Percentiles rank a stretch among this genome's conserved stretches.
phyloP scores from a whole-genome alignment of 2,329 filamentous ascomycete species.

The Ophiocordyceps camponoti-floridani region DNA sequence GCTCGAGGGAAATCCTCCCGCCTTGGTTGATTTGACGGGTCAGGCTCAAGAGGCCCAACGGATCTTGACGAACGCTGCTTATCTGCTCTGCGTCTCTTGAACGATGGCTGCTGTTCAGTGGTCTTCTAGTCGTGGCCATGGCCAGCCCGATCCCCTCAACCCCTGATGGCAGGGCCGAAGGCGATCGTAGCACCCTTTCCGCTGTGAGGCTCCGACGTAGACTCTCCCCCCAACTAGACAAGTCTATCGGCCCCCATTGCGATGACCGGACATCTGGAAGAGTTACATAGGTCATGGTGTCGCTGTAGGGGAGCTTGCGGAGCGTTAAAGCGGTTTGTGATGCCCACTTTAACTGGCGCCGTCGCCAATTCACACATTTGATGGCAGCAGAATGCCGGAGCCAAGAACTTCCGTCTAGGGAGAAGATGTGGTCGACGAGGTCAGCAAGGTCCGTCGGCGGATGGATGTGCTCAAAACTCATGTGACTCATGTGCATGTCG shows the following conservation, averaged over 20 bases:
- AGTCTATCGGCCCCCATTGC: slow-evolving; percentile 14
- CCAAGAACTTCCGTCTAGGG: slow-evolving; percentile 60
- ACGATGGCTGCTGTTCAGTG: not conserved
- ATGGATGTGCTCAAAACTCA: slow-evolving; percentile 79
- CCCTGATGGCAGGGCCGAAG: not conserved
- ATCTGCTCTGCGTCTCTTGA: not conserved
- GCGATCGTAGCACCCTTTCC: slow-evolving; percentile 10
- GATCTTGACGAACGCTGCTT: slow-evolving; percentile 40
- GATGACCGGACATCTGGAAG: slow-evolving; percentile 3
- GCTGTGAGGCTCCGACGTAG: slow-evolving; percentile 16
- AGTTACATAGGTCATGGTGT: not conserved
- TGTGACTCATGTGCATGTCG: slow-evolving; percentile 82
- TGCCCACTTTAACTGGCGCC: slow-evolving; percentile 8
- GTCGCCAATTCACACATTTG: slow-evolving; percentile 61
- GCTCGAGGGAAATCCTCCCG: slow-evolving; percentile 51
- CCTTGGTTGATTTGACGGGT: slow-evolving; percentile 45
- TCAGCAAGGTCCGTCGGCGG: slow-evolving; percentile 57
- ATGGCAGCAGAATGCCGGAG: slow-evolving; percentile 67
- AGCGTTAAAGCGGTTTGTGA: slow-evolving; percentile 2
- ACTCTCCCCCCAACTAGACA: slow-evolving; percentile 18
- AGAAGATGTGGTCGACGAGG: slow-evolving; percentile 60
- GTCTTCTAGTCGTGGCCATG: not conserved
- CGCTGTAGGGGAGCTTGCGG: not conserved
- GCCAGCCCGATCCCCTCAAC: not conserved
- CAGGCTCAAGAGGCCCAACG: slow-evolving; percentile 58